Conservation (phyloP, 768 basidiomycete genomes). For the Glaciozyma antarctica region DNA sequence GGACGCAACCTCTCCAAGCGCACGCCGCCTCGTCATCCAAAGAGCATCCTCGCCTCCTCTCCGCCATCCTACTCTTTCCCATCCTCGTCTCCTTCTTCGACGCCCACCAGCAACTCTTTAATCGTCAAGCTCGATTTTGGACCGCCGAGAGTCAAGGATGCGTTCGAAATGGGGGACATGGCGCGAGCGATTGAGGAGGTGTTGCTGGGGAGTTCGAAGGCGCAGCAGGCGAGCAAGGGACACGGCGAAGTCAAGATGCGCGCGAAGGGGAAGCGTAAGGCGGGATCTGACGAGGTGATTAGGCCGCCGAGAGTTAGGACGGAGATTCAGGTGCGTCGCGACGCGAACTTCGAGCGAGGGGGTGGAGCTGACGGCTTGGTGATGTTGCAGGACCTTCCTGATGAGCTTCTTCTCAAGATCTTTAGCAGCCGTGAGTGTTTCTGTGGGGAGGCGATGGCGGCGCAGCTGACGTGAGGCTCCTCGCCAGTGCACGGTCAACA, state of each 20-base stretch:
- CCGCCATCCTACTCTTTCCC: not conserved
- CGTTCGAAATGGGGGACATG: not conserved
- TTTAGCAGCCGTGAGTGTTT: not conserved
- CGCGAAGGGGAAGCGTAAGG: not conserved
- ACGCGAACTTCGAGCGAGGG: not conserved
- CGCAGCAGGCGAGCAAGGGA: not conserved
- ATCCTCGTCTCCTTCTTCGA: not conserved
- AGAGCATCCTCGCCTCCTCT: not conserved
- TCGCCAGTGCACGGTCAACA: not conserved
- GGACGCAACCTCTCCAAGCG: not conserved
- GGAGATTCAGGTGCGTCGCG: not conserved
- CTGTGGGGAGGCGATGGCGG: no score
- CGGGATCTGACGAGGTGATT: no score
- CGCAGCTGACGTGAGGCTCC: no score
- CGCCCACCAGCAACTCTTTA: not conserved
- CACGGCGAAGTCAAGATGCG: not conserved
- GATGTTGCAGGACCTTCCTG: not conserved
- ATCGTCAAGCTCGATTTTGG: not conserved
- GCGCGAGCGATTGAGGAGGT: not conserved
- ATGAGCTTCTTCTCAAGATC: not conserved
- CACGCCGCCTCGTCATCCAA: not conserved
- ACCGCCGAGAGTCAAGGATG: not conserved
- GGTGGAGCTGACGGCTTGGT: not conserved
- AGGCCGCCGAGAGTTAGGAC: not conserved
- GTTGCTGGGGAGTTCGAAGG: not conserved